A percentile compares a stretch with the other conserved stretches of the same genome.
Evolutionary conservation across 352 stramenopile genomes (phyloP).

Genomic region (Phytophthora cryptogea): DNA sequence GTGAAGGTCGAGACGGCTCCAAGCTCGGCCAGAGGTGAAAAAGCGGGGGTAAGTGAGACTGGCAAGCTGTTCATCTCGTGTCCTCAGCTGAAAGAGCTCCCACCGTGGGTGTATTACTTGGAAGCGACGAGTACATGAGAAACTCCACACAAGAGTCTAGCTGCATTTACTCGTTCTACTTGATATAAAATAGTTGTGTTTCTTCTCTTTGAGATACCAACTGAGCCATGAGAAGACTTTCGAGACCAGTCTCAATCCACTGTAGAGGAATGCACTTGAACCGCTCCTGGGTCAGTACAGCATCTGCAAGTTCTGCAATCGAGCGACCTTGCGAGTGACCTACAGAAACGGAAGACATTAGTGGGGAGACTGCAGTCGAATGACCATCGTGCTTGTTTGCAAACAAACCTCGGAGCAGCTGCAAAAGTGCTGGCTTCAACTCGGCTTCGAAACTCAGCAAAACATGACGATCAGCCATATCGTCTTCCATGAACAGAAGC

Average conservation of each 20-base stretch:
- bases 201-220: constrained; percentile 37
- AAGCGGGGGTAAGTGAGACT: constrained; percentile 33
- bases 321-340: constrained; percentile 35
- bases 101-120: constrained; percentile 90
- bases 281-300: constrained; percentile 44
- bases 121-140: constrained; percentile 30
- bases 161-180: constrained; percentile 6
- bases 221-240: constrained; percentile 32
- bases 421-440: constrained; percentile 51
- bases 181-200: constrained; percentile 45
- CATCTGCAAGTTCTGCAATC: constrained; percentile 55
- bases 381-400: background rate
- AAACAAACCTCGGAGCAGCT: constrained; percentile 41
- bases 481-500: constrained; percentile 65
- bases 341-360: constrained; percentile 15
- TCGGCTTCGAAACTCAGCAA: constrained; percentile 54
- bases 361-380: background rate
- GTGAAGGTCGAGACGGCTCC: constrained; percentile 56
- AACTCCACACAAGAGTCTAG: background rate
- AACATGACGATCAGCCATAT: constrained; percentile 52
- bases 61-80: constrained; percentile 88
- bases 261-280: constrained; percentile 55
- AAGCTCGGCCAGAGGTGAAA: constrained; percentile 13
- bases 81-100: constrained; percentile 62
- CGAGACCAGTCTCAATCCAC: constrained; percentile 55